Conservation (phyloP, 352 stramenopile species). For the Pythium grandisporangium region DNA sequence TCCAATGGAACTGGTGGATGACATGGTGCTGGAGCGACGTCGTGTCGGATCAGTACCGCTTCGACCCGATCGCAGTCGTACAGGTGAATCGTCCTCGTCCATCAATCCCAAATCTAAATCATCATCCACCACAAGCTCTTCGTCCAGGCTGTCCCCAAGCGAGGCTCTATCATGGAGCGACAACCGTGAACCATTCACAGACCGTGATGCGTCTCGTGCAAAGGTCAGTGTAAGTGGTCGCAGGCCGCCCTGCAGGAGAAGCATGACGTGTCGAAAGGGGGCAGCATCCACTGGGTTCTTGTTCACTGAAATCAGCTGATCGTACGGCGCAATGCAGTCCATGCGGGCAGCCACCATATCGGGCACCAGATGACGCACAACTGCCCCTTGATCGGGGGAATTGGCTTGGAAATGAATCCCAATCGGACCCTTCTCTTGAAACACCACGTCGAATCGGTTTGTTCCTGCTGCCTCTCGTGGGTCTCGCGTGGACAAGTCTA, state of each 20-base stretch:
- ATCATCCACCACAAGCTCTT: not conserved
- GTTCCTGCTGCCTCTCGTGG: conserved; percentile 2
- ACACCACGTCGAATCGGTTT: conserved; percentile 55
- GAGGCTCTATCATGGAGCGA: not conserved
- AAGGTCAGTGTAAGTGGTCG: conserved; percentile 76
- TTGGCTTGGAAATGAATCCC: conserved; percentile 82
- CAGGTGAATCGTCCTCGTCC: not conserved
- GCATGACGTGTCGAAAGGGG: conserved; percentile 75
- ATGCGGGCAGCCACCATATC: conserved; percentile 46
- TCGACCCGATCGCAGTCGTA: too few relatives aligned
- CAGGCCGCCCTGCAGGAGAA: conserved; percentile 67
- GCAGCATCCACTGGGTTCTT: conserved; percentile 51
- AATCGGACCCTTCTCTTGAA: conserved; percentile 60
- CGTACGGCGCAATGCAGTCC: conserved; percentile 39
- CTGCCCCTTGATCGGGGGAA: conserved; percentile 48
- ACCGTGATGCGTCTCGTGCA: conserved; percentile 20
- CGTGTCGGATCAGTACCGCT: not conserved
- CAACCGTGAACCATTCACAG: not conserved
- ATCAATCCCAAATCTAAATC: not conserved
- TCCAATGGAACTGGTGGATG: not conserved
- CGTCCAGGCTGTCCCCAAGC: not conserved
- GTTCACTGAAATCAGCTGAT: conserved; percentile 74
- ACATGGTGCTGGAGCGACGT: not conserved
- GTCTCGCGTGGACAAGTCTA: too few relatives aligned
- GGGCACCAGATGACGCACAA: conserved; percentile 41